Evolutionary conservation across 2,329 filamentous ascomycete genomes (phyloP).

Genomic region (Cryphonectria carpinicola): DNA sequence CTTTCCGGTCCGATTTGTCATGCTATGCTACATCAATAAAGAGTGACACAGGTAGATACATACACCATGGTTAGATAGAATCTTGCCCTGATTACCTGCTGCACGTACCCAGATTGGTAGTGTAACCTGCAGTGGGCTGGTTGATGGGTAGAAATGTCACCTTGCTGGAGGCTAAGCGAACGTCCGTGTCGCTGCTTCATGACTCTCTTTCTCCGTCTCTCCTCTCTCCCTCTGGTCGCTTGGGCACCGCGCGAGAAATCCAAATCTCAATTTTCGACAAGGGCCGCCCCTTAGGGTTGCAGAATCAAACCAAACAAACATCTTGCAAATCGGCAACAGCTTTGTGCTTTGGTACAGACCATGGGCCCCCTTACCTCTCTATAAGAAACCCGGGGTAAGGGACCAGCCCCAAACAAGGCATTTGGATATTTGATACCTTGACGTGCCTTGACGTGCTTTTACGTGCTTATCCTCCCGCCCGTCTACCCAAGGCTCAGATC

Average conservation of each 20-base stretch:
- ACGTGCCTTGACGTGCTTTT: constrained; percentile 8
- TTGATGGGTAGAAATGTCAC: neutral
- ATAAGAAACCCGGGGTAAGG: neutral
- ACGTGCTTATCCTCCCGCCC: constrained; percentile 14
- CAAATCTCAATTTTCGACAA: neutral
- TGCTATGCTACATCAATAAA: neutral
- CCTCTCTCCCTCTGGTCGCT: neutral
- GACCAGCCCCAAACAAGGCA: neutral
- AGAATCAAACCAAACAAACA: neutral
- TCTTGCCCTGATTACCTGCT: neutral
- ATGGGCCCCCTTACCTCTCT: neutral
- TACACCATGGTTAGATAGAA: neutral
- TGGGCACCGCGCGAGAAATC: neutral
- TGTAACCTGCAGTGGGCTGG: constrained; percentile 1
- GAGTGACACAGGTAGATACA: neutral
- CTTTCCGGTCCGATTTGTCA: neutral
- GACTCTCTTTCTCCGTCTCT: neutral
- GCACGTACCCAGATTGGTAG: neutral
- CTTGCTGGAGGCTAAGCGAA: neutral
- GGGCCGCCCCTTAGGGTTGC: neutral
- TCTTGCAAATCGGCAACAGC: neutral
- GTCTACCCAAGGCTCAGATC: constrained; percentile 1
- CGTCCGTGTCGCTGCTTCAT: neutral
- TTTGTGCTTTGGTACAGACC: neutral
- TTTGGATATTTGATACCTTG: neutral